phyloP scores from a whole-genome alignment of 106 monocot species.

The Acorus calamus region DNA sequence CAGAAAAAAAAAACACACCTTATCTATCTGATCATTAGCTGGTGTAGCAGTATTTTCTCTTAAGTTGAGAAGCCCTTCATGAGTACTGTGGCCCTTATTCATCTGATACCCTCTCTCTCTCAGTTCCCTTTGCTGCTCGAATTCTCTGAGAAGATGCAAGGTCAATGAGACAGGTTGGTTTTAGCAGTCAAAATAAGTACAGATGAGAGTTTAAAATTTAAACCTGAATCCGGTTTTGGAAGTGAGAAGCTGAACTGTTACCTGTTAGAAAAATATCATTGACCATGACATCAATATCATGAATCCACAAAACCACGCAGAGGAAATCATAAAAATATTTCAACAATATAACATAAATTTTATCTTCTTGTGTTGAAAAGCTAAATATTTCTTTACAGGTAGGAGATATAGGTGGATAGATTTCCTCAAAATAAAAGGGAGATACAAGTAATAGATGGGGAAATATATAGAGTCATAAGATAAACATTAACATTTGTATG shows the following conservation, averaged over 20 bases:
- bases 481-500: too few species aligned
- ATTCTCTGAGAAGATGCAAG: slow-evolving; percentile 57
- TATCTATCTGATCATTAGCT: slow-evolving; percentile 20
- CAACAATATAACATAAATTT: too few species aligned
- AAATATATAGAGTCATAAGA: too few species aligned
- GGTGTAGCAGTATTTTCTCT: slow-evolving; percentile 22
- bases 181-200: too few species aligned
- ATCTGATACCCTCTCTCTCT: slow-evolving; percentile 46
- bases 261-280: slow-evolving; percentile 28
- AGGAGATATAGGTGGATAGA: too few species aligned
- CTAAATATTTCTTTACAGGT: too few species aligned
- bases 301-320: not conserved
- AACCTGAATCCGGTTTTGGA: slow-evolving; percentile 99
- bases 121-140: slow-evolving; percentile 88
- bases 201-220: not conserved
- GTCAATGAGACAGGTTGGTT: too few species aligned
- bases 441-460: too few species aligned
- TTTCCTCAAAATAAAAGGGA: too few species aligned
- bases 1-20: slow-evolving; percentile 12
- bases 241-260: slow-evolving; percentile 82
- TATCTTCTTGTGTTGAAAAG: too few species aligned
- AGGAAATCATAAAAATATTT: too few species aligned
- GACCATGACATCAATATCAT: not conserved
- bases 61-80: slow-evolving; percentile 25
- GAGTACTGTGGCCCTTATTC: slow-evolving; percentile 31